Evolutionary conservation across 371 early-diverging fungal genomes (phyloP), one percentile per base, ranked within the genome.

Genomic region (Rhizopus arrhizus): DNA sequence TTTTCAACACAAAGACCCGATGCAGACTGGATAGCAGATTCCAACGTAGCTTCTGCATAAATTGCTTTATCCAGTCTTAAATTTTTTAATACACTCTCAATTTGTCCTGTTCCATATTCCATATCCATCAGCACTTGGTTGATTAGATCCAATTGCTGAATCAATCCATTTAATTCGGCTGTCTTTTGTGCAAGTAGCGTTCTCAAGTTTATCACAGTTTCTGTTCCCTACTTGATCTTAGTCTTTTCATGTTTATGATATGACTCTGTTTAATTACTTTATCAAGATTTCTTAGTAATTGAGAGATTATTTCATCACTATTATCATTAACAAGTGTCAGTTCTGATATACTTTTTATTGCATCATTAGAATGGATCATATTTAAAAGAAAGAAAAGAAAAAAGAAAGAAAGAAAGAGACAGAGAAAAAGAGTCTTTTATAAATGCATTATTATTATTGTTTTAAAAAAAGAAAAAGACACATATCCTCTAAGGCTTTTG

Each of bases 11-110:
- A 48, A 45, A 72, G n/a, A 72, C 50, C 7, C 41, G 42, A 33
- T 32, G 73, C 73, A 10, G 69, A 69, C 41, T 69, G 49, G n/a
- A 72, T 59, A 5, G 73, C 73, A 42, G 63, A 62, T 42, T 72
- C 69, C 10, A 72, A 42, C 12, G 63, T 58, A 12, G 73, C 73
- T 59, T 72, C 64, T 34, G 73, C 69, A 58, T 69, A 31, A 12
- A 72, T 9, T 34, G 69, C 34, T 53, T 63, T 59, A 10, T 57
- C 62, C 15, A 52, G 35, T 10, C 34, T 43, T 3, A 66, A 59
- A 32, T 70, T 68, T 50, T 54, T 58, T 2, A 73, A 31, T 22
- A 68, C 55, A 4, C 40, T 33, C 55, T 73, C 74, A 31, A 73
- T 67, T 41, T 67, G 59, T 34, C 59, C 62, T 43, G 74, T 68